Percentiles rank a stretch among this genome's conserved stretches.
These are phyloP conservation scores for Quercus berberidifolia DNA, from an alignment of 306 rosid species.

Conservation along the genomic window DNA sequence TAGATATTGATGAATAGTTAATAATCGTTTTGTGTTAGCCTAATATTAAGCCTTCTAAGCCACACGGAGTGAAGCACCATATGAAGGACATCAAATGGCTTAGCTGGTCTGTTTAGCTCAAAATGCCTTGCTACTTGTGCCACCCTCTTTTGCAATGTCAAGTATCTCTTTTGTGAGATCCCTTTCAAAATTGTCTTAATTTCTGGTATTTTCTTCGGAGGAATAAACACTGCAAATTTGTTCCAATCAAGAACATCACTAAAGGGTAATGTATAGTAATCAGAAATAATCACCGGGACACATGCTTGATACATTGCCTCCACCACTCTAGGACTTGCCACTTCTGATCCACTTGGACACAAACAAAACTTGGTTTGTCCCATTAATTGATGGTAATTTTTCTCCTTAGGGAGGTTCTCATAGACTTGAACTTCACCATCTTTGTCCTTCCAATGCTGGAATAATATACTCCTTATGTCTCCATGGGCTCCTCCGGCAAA, in stretches of 20 bases:
- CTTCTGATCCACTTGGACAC: constrained; percentile 43
- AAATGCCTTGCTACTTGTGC: constrained; percentile 34
- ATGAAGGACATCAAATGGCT: constrained; percentile 32
- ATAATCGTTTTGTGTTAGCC: neutral
- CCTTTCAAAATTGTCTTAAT: constrained; percentile 29
- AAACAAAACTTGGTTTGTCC: constrained; percentile 32
- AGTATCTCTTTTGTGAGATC: constrained; percentile 10
- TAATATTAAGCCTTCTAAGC: constrained; percentile 37
- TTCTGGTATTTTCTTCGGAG: constrained; percentile 30
- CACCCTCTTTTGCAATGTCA: constrained; percentile 30
- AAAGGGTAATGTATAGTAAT: constrained; percentile 23
- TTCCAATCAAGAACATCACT: constrained; percentile 40
- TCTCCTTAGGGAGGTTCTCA: constrained; percentile 29
- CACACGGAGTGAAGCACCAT: constrained; percentile 43
- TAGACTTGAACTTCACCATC: constrained; percentile 34
- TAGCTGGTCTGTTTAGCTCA: constrained; percentile 33
- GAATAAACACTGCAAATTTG: constrained; percentile 25
- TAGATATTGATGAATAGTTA: neutral
- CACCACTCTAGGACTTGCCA: constrained; percentile 37
- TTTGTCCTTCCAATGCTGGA: constrained; percentile 31
- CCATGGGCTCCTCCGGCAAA: constrained; percentile 41
- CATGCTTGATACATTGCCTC: constrained; percentile 39
- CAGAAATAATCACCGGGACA: constrained; percentile 35
- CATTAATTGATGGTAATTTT: constrained; percentile 30
- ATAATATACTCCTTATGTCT: constrained; percentile 21